Percentiles rank a stretch among this genome's conserved stretches.
Conservation (phyloP, 768 basidiomycete species). For the Trametes cinnabarina region DNA sequence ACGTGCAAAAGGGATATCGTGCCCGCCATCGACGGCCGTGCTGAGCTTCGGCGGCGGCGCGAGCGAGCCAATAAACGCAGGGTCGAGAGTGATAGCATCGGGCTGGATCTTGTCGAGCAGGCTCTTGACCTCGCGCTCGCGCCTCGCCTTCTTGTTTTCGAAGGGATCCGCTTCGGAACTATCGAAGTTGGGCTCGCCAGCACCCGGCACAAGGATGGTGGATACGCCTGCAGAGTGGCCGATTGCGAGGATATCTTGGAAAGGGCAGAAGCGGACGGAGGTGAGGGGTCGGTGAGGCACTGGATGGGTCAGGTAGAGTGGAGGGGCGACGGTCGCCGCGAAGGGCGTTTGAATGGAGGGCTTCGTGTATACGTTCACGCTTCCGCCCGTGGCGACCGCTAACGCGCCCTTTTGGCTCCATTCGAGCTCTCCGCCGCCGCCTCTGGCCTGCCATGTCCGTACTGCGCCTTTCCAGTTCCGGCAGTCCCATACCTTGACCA, state of each 20-base stretch:
- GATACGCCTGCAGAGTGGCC: constrained; percentile 80
- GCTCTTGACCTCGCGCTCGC: constrained; percentile 88
- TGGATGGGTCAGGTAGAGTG: constrained; percentile 86
- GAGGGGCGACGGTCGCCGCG: constrained; percentile 51
- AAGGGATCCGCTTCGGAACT: constrained; percentile 92
- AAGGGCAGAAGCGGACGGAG: constrained; percentile 82
- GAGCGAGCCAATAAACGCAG: constrained; percentile 71
- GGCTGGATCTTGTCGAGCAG: constrained; percentile 92
- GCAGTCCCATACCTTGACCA: constrained; percentile 95
- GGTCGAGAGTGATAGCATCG: constrained; percentile 85
- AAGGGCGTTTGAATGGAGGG: constrained; percentile 62
- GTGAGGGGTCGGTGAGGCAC: constrained; percentile 77
- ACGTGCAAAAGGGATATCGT: constrained; percentile 62
- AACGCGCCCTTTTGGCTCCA: constrained; percentile 88
- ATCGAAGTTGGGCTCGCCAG: constrained; percentile 95
- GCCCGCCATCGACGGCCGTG: constrained; percentile 43
- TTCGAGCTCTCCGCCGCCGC: constrained; percentile 64
- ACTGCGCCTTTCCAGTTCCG: constrained; percentile 92
- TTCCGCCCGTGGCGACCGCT: constrained; percentile 78
- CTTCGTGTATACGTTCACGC: constrained; percentile 79
- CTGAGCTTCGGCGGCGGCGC: constrained; percentile 59
- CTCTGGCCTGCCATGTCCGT: constrained; percentile 71
- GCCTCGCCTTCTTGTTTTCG: constrained; percentile 75
- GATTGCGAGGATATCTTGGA: constrained; percentile 79
- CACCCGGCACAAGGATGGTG: constrained; percentile 84